Evolutionary conservation across 1,139 yeast genomes (phyloP).

Genomic region (Protomyces lactucae-debilis): DNA sequence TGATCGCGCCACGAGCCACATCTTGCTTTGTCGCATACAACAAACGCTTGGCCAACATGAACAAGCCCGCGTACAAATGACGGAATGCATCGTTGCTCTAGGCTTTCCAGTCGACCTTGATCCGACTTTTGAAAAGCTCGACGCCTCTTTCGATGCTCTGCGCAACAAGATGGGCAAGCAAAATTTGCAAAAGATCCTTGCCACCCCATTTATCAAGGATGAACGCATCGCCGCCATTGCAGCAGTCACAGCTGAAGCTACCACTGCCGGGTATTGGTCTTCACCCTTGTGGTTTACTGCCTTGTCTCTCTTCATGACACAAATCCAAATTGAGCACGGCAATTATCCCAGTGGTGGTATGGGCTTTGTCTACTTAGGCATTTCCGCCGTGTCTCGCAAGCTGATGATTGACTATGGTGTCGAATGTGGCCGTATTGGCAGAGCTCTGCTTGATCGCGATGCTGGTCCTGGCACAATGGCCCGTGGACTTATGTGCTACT

Average conservation of each 20-base stretch:
- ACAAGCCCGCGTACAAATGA: neutral
- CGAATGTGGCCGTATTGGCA: constrained; percentile 17
- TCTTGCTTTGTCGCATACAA: constrained; percentile 10
- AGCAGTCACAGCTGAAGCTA: constrained; percentile 18
- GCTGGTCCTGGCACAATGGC: constrained; percentile 22
- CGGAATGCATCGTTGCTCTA: constrained; percentile 3
- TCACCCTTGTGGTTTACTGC: constrained; percentile 25
- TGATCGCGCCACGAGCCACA: constrained; percentile 10
- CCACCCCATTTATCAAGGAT: neutral
- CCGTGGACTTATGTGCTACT: constrained; percentile 25
- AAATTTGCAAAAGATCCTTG: constrained; percentile 26
- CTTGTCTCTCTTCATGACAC: constrained; percentile 14
- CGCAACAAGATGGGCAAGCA: constrained; percentile 6
- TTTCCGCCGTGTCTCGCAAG: constrained; percentile 27
- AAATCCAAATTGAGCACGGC: constrained; percentile 26
- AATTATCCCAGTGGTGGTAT: constrained; percentile 25
- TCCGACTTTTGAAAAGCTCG: neutral
- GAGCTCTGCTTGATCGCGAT: constrained; percentile 4
- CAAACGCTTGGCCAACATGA: constrained; percentile 24
- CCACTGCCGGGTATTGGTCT: constrained; percentile 23
- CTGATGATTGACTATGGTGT: constrained; percentile 26
- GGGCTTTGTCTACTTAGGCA: constrained; percentile 29
- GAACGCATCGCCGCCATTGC: constrained; percentile 5
- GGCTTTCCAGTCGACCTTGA: neutral
- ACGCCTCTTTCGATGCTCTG: constrained; percentile 23